These are phyloP conservation scores for Stylonectria norvegica DNA, from an alignment of 2,329 filamentous ascomycete species.

Conservation along the genomic window DNA sequence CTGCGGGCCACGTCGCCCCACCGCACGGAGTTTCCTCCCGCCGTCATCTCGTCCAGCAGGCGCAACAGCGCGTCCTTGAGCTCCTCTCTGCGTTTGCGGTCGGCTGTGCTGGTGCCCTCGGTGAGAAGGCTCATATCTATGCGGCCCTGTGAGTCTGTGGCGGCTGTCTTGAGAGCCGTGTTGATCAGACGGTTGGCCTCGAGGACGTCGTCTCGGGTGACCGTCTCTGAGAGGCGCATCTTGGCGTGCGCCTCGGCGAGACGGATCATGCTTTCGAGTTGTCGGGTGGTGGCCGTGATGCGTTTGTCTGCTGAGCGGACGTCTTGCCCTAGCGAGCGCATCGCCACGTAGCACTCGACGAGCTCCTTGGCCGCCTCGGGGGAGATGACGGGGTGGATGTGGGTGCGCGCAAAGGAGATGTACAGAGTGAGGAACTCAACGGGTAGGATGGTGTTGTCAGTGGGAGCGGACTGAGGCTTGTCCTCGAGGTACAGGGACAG, in stretches of 20 bases:
- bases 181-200: conserved; percentile 94
- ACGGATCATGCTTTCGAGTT: conserved; percentile 98
- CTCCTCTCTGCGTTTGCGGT: conserved; percentile 77
- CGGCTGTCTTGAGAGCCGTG: conserved; percentile 89
- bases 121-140: conserved; percentile 97
- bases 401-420: conserved; percentile 90
- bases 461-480: conserved; percentile 76
- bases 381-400: conserved; percentile 79
- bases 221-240: conserved; percentile 79
- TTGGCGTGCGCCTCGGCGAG: conserved; percentile 95
- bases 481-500: conserved; percentile 97
- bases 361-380: conserved; percentile 78
- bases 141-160: conserved; percentile 87
- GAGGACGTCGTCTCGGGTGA: conserved; percentile 77
- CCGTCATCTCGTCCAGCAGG: conserved; percentile 77
- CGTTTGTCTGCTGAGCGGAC: conserved; percentile 87
- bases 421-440: conserved; percentile 95
- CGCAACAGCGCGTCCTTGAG: conserved; percentile 74
- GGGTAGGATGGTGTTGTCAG: conserved; percentile 74
- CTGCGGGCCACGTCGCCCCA: conserved; percentile 74
- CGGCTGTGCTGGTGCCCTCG: conserved; percentile 87
- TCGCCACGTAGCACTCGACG: conserved; percentile 83
- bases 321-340: conserved; percentile 89
- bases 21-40: conserved; percentile 63
- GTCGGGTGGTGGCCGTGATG: conserved; percentile 94